Evolutionary conservation across 306 rosid species (phyloP).

Genomic region (Castanospermum australe): DNA sequence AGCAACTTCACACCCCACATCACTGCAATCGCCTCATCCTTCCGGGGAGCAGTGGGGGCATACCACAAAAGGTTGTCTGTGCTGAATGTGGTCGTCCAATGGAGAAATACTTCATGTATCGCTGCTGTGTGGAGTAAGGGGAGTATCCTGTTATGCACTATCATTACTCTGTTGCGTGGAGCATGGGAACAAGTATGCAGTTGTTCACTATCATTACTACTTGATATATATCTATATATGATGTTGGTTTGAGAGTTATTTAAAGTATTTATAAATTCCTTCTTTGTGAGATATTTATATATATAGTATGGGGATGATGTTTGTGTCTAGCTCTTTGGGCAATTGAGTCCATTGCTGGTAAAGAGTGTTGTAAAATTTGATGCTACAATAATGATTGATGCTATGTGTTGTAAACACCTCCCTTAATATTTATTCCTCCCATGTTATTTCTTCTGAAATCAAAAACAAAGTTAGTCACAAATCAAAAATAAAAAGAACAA

Average conservation of each 20-base stretch:
- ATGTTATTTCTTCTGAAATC: background rate
- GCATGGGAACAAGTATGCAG: too few relatives aligned
- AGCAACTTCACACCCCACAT: constrained; percentile 50
- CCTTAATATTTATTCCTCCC: background rate
- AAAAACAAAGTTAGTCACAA: too few relatives aligned
- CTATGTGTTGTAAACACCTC: background rate
- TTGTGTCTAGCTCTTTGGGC: too few relatives aligned
- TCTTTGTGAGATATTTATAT: background rate
- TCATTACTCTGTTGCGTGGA: too few relatives aligned
- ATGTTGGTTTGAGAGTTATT: constrained; percentile 16
- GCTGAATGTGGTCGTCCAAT: constrained; percentile 85
- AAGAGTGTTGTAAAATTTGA: constrained; percentile 21
- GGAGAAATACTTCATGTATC: constrained; percentile 90
- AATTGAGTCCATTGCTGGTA: too few relatives aligned
- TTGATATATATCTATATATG: too few relatives aligned
- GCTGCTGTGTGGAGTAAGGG: constrained; percentile 64
- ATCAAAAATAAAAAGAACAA: too few relatives aligned
- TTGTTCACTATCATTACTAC: too few relatives aligned
- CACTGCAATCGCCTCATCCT: constrained; percentile 82
- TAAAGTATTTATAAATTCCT: background rate
- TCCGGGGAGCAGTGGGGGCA: constrained; percentile 62
- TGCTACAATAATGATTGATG: background rate
- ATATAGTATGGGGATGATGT: background rate
- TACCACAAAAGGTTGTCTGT: constrained; percentile 70
- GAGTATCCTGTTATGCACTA: too few relatives aligned